phyloP scores from a whole-genome alignment of 768 basidiomycete species.

The Amanita rubescens region DNA sequence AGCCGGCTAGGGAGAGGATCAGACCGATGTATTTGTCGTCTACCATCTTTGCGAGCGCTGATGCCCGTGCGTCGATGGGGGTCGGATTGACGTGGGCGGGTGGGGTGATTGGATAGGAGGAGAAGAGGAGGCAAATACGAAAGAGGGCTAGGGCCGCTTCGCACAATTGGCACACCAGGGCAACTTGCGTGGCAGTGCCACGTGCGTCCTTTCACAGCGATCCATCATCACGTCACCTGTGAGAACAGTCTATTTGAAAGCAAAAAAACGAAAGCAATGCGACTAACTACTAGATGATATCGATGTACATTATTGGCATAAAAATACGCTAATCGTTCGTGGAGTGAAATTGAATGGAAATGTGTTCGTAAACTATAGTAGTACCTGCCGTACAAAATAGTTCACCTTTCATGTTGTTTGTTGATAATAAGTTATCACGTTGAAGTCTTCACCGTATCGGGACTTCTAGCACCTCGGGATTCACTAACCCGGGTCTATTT shows the following conservation, averaged over 20 bases:
- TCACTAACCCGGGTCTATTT: not conserved
- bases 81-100: not conserved
- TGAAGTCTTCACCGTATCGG: constrained; percentile 32
- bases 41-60: constrained; percentile 39
- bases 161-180: no score
- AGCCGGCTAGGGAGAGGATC: constrained; percentile 77
- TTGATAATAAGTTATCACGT: not conserved
- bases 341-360: not conserved
- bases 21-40: constrained; percentile 97
- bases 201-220: not conserved
- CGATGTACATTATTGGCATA: not conserved
- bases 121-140: not conserved
- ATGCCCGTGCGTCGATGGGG: not conserved
- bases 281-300: not conserved
- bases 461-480: constrained; percentile 38
- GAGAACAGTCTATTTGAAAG: not conserved
- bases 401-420: no score
- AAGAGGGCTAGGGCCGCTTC: not conserved
- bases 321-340: not conserved
- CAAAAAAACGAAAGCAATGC: not conserved
- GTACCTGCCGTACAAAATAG: not conserved
- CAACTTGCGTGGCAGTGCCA: not conserved
- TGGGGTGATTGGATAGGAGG: not conserved
- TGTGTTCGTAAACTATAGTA: no score
- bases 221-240: not conserved